Evolutionary conservation across 805 yeast genomes (phyloP).

Genomic region (Candida morakotiae): DNA sequence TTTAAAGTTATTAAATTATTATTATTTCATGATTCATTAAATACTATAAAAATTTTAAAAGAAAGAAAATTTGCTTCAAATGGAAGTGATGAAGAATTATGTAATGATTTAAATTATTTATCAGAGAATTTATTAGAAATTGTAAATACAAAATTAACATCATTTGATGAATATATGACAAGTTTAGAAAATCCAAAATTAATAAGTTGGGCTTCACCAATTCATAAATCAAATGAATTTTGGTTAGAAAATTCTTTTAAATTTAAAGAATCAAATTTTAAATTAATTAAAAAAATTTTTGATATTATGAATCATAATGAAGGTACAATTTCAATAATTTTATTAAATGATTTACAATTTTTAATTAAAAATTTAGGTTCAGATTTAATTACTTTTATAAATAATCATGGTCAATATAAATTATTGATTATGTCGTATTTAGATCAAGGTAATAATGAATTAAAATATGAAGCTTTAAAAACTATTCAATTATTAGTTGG

Average conservation of each 20-base stretch:
- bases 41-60: constrained; percentile 61
- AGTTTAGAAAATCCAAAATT: constrained; percentile 78
- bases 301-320: constrained; percentile 37
- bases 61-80: constrained; percentile 81
- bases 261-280: constrained; percentile 78
- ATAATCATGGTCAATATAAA: constrained; percentile 55
- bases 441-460: constrained; percentile 74
- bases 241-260: constrained; percentile 79
- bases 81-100: constrained; percentile 76
- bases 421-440: constrained; percentile 79
- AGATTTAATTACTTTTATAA: constrained; percentile 34
- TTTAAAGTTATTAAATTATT: constrained; percentile 60
- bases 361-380: constrained; percentile 38
- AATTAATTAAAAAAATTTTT: constrained; percentile 60
- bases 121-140: constrained; percentile 62
- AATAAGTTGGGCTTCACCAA: constrained; percentile 77
- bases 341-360: constrained; percentile 40
- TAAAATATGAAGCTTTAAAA: constrained; percentile 90
- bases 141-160: constrained; percentile 68
- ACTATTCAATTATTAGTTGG: constrained; percentile 94
- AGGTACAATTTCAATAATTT: constrained; percentile 26
- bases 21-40: constrained; percentile 71
- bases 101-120: constrained; percentile 61
- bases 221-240: constrained; percentile 82
- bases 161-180: constrained; percentile 86